These are phyloP conservation scores for Penicillium verrucosum DNA, from an alignment of 2,329 filamentous ascomycete genomes.

Conservation along the genomic window DNA sequence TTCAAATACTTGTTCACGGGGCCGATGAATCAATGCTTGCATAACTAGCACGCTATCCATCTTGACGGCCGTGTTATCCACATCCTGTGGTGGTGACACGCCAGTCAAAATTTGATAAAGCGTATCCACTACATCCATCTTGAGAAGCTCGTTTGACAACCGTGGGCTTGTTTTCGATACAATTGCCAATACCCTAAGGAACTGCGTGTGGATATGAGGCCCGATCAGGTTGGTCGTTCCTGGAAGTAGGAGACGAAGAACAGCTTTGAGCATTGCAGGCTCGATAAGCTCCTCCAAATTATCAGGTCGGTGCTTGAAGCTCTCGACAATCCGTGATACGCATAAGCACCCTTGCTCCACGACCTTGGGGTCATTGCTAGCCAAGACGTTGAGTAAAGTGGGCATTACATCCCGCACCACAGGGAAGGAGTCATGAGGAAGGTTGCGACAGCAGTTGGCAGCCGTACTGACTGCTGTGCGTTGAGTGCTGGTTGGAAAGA, in stretches of 20 bases:
- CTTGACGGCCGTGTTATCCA: constrained; percentile 55
- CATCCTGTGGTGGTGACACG: constrained; percentile 80
- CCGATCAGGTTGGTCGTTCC: constrained; percentile 95
- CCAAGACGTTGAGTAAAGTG: constrained; percentile 82
- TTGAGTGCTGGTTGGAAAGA: constrained; percentile 96
- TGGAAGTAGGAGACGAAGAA: constrained; percentile 82
- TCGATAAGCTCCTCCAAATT: constrained; percentile 93
- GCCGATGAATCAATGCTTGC: constrained; percentile 94
- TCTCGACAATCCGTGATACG: constrained; percentile 93
- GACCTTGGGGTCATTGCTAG: constrained; percentile 91
- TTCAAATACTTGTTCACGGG: constrained; percentile 93
- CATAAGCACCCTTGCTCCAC: constrained; percentile 96
- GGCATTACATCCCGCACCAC: constrained; percentile 96
- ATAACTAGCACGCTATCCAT: constrained; percentile 97
- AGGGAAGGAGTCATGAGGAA: constrained; percentile 86
- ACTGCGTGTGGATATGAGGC: constrained; percentile 92
- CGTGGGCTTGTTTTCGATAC: constrained; percentile 83
- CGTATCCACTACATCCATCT: constrained; percentile 95
- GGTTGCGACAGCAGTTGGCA: constrained; percentile 96
- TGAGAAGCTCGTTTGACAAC: constrained; percentile 84
- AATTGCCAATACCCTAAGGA: constrained; percentile 85
- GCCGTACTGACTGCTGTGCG: constrained; percentile 95
- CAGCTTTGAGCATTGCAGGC: constrained; percentile 76
- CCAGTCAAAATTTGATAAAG: constrained; percentile 96
- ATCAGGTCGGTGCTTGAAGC: constrained; percentile 82